Conservation (phyloP, 352 stramenopile species). For the Thalassiosira sp. region DNA sequence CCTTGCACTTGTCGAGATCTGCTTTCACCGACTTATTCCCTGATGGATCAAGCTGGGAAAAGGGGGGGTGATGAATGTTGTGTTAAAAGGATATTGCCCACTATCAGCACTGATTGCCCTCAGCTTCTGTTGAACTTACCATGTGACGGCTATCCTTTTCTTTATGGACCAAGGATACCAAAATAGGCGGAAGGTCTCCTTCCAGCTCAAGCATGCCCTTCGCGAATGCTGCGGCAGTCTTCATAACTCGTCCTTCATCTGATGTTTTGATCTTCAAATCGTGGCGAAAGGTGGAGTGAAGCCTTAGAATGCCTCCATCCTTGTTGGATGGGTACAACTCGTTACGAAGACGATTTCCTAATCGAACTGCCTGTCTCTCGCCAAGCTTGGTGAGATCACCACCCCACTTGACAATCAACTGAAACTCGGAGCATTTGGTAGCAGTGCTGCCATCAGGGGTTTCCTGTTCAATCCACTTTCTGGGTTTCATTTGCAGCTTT, state of each 20-base stretch:
- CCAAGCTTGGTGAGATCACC: constrained; percentile 96
- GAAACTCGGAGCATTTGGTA: constrained; percentile 86
- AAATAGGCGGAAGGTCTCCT: constrained; percentile 97
- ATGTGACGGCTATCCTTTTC: constrained; percentile 91
- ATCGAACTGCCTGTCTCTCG: constrained; percentile 92
- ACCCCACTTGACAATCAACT: constrained; percentile 99
- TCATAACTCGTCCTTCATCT: constrained; percentile 99
- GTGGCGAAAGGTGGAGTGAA: constrained; percentile 99
- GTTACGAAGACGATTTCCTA: constrained; percentile 90
- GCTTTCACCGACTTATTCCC: constrained; percentile 97
- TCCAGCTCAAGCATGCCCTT: constrained; percentile 99
- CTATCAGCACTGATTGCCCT: not conserved
- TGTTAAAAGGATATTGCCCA: not conserved
- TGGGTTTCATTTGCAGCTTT: constrained; percentile 96
- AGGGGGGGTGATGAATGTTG: not conserved
- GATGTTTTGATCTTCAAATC: constrained; percentile 99
- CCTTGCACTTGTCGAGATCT: constrained; percentile 90
- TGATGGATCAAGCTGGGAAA: constrained; percentile 91
- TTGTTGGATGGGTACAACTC: constrained; percentile 83
- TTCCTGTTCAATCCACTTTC: constrained; percentile 78
- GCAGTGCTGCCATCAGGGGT: constrained; percentile 43
- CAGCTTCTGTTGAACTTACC: constrained; percentile 41
- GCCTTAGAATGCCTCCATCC: constrained; percentile 93
- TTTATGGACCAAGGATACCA: constrained; percentile 93
- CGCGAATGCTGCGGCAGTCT: constrained; percentile 98